Evolutionary conservation across 2,329 filamentous ascomycete genomes (phyloP), one percentile per base, ranked within the genome.

Genomic region (Paecilomyces variotii): DNA sequence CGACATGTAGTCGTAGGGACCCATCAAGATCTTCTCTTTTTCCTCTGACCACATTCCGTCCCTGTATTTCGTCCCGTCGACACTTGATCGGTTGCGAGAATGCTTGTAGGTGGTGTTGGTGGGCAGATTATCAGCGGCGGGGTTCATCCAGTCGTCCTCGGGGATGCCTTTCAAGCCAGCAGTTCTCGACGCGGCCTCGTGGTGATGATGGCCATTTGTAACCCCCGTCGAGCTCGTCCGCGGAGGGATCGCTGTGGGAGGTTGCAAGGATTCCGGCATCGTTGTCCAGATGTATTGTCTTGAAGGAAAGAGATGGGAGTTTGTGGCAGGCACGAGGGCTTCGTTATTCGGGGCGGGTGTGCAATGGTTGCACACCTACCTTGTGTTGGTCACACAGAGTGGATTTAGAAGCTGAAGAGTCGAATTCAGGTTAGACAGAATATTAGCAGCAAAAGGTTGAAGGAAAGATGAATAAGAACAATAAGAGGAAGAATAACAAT

Each of bases 171-270:
- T 79, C 25, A 86, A 73, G 27, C 81, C 76, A 35, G 78, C 70
- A 58, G 65, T 68, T 19, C 64, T 64, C 35, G 64, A 56, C 7
- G 39, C n/a, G 39, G 39, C n/a, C n/a, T 45, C 39, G 39, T 24
- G 39, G 66, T 66, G 67, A 57, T 59, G 57, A 32, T 66, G 63
- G 57, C 69, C 68, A 65, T 72, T 75, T 62, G 67, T 63, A 62
- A 80, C 78, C 62, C 80, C 79, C 58, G 83, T 85, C 0, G 87
- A 89, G 58, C 88, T 91, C 53, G 86, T 90, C 62, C 89, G 83
- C 2, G 87, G 86, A 24, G 89, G 88, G 57, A 91, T 90, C 39
- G 81, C 80, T 71, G 84, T 86, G 57, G 87, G 86, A n/a, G 81
- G 83, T 59, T 77, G 76, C 56, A 79, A 72, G 60, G 72, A 71